Base-by-base conservation (phyloP, 768 basidiomycete species). In the Mycena capillaripes region DNA sequence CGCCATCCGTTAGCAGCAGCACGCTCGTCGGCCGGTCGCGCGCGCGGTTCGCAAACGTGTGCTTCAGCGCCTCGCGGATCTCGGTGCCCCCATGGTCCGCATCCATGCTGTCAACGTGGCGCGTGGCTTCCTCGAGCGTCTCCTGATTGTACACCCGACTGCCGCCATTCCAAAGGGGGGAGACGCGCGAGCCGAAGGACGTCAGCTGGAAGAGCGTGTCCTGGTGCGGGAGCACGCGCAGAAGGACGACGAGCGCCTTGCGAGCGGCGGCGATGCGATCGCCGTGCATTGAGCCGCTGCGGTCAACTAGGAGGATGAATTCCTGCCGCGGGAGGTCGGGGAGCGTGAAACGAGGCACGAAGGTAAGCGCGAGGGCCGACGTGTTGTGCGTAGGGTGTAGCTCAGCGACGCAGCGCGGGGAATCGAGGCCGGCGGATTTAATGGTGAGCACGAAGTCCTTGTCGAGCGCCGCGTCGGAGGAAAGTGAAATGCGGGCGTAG, bases 381-480 rank as follows among this genome's bases (percentile, higher is more conserved):
- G 82, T 80, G 27, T 75, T 40, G 2, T 36, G 61, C 6, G 38
- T 56, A 4, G 68, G 69, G n/a, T 70, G 69, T 3, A 50, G 42
- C 44, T 70, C 69, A 29, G 61, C 69, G 21, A 70, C 44, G 32
- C 69, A 70, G 40, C 69, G 69, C 19, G 69, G 69, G 21, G 69
- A 32, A 27, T 70, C 69, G 53, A 70, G 61, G 21, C 69, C 69
- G 14, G 69, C 44, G 19, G 53, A 70, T 38, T 64, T 70, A 7
- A 34, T 85, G 79, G 73, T 89, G 86, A 89, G 87, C 0, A 89
- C 79, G 38, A 83, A 89, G 52, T 89, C 88, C 44, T 86, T 85
- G 4, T 71, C 67, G 32, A 88, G 78, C n/a, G 66, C 53, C 0
- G 68, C 9, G 9, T 63, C 59, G 5, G 72, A 74, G 38, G 72